These are phyloP conservation scores for Adansonia digitata DNA, from an alignment of 345 rosid genomes.

Conservation along the genomic window DNA sequence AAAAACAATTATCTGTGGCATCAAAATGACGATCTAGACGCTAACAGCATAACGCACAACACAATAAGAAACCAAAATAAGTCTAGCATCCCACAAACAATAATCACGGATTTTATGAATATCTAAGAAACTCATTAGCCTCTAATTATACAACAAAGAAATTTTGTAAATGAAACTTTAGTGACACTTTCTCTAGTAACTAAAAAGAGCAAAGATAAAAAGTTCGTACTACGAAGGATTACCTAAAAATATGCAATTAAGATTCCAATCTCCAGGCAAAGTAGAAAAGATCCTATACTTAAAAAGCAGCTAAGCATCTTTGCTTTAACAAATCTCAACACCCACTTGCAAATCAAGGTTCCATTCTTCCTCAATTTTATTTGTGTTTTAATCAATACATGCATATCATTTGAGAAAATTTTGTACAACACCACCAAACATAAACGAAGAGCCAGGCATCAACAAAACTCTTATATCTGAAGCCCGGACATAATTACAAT, in stretches of 20 bases:
- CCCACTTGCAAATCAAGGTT: neutral
- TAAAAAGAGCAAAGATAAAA: neutral
- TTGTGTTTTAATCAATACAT: neutral
- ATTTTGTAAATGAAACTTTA: neutral
- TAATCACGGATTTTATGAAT: neutral
- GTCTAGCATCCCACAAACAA: neutral
- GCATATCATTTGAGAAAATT: neutral
- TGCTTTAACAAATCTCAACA: neutral
- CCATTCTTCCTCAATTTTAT: neutral
- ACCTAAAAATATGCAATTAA: neutral
- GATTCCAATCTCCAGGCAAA: neutral
- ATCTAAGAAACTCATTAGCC: neutral
- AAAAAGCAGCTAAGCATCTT: no score
- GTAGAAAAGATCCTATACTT: neutral
- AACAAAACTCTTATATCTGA: neutral
- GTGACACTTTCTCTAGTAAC: neutral
- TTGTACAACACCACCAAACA: neutral
- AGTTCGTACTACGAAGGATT: neutral
- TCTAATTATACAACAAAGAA: neutral
- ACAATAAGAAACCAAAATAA: neutral
- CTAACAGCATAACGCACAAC: neutral
- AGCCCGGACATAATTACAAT: neutral
- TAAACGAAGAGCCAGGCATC: neutral
- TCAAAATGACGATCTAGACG: neutral
- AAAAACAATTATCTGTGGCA: neutral